Conservation (phyloP, 2,329 filamentous ascomycete genomes). For the Ceratocystis harringtonii region DNA sequence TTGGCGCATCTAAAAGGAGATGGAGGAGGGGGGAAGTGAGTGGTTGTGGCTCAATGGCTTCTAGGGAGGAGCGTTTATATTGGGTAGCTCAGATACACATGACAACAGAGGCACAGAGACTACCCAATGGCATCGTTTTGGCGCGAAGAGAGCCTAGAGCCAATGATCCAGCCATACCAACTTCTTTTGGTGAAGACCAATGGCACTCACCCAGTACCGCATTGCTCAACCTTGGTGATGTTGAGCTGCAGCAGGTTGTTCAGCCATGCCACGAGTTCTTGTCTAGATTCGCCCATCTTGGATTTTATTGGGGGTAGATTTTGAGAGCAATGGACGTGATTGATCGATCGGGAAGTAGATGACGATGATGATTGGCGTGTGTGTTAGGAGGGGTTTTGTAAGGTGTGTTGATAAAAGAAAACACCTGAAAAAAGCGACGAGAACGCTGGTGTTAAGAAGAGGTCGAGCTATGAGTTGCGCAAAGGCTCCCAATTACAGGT, state of each 20-base stretch:
- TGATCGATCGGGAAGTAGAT: neutral
- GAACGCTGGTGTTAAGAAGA: constrained; percentile 3
- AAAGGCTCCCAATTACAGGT: neutral
- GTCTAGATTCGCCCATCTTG: constrained; percentile 57
- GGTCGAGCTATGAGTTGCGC: constrained; percentile 10
- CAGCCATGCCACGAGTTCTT: constrained; percentile 91
- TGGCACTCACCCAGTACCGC: constrained; percentile 72
- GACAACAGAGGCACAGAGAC: neutral
- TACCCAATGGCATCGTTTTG: neutral
- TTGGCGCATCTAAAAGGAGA: neutral
- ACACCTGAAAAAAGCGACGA: constrained; percentile 7
- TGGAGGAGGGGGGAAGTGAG: neutral
- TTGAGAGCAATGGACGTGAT: constrained; percentile 10
- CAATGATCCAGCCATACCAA: neutral
- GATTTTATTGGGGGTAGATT: constrained; percentile 4
- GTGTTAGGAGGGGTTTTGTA: constrained; percentile 15
- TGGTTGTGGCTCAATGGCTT: neutral
- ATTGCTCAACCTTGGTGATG: constrained; percentile 97
- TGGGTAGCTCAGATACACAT: neutral
- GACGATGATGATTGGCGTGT: constrained; percentile 9
- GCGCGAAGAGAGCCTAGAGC: neutral
- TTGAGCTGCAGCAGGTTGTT: constrained; percentile 97
- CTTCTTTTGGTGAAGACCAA: neutral
- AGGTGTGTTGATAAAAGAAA: neutral
- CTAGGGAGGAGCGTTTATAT: neutral